Conservation (phyloP, 805 yeast genomes). For the Ogataea corticis region DNA sequence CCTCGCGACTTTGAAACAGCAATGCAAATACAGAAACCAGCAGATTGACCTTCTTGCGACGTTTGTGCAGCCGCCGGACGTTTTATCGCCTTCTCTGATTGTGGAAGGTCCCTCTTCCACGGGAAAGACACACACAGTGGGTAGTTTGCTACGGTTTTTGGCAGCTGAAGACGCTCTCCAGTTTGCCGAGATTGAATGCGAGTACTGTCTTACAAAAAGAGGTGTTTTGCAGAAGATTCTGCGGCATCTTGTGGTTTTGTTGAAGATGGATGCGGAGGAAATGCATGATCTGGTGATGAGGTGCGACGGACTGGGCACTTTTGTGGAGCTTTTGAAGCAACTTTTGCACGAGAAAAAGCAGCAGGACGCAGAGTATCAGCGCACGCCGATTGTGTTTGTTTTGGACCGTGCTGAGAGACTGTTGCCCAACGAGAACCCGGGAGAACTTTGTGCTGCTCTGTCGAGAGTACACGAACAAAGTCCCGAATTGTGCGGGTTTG, state of each 20-base stretch:
- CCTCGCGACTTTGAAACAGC: conserved; percentile 1
- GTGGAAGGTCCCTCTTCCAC: conserved; percentile 51
- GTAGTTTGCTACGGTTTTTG: conserved; percentile 32
- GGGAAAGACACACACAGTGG: conserved; percentile 47
- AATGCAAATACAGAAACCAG: conserved; percentile 30
- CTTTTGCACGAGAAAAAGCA: conserved; percentile 21
- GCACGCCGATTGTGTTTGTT: conserved; percentile 43
- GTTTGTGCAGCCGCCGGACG: conserved; percentile 31
- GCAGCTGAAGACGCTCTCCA: conserved; percentile 20
- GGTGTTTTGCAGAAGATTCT: conserved; percentile 44
- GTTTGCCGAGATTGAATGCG: conserved; percentile 42
- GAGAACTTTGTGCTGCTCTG: conserved; percentile 42
- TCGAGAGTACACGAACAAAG: conserved; percentile 45
- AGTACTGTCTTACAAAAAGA: conserved; percentile 43
- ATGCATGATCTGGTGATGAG: conserved; percentile 24
- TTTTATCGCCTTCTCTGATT: conserved; percentile 39
- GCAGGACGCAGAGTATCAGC: neutral
- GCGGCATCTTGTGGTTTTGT: conserved; percentile 27
- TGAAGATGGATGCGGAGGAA: conserved; percentile 8
- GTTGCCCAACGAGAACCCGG: conserved; percentile 35
- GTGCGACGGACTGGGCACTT: conserved; percentile 44
- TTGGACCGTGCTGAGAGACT: conserved; percentile 46
- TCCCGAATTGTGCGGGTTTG: conserved; percentile 30
- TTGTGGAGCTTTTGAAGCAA: conserved; percentile 42
- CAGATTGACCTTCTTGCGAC: conserved; percentile 40